Conservation (phyloP, 305 asterid genomes). For the Fraxinus nigra region DNA sequence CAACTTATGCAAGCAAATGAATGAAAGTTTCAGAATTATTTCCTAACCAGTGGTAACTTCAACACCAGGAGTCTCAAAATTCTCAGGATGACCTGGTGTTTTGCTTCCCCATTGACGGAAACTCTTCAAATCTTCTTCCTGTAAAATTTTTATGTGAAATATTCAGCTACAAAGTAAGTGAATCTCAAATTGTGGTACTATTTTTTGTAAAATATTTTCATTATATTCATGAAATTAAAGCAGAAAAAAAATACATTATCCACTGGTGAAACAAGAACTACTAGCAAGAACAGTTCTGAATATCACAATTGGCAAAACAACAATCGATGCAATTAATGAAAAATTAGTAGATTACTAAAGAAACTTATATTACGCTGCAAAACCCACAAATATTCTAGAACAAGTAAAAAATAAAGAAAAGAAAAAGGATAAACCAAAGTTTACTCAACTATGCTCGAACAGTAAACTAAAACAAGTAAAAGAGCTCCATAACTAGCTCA, state of each 20-base stretch:
- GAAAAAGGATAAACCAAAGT: background rate
- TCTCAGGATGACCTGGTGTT: constrained; percentile 99
- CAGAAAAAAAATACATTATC: background rate
- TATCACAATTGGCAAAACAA: background rate
- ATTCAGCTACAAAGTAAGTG: constrained; percentile 13
- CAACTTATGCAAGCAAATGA: constrained; percentile 2
- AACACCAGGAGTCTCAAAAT: constrained; percentile 95
- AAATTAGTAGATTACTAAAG: background rate
- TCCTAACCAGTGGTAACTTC: constrained; percentile 96
- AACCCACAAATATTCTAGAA: background rate
- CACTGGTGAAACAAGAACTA: background rate
- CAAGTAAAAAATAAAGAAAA: background rate
- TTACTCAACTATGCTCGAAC: background rate
- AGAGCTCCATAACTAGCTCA: background rate
- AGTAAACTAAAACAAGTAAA: background rate
- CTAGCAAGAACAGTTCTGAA: background rate
- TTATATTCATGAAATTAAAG: background rate
- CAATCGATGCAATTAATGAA: background rate
- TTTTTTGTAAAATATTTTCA: background rate
- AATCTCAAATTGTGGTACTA: background rate
- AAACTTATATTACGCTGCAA: background rate
- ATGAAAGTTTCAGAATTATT: constrained; percentile 11
- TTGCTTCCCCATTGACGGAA: constrained; percentile 98
- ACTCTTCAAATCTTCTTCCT: constrained; percentile 92
- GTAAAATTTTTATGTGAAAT: constrained; percentile 23